phyloP scores from a whole-genome alignment of 2,329 filamentous ascomycete species.

The Colletotrichum coccodes region DNA sequence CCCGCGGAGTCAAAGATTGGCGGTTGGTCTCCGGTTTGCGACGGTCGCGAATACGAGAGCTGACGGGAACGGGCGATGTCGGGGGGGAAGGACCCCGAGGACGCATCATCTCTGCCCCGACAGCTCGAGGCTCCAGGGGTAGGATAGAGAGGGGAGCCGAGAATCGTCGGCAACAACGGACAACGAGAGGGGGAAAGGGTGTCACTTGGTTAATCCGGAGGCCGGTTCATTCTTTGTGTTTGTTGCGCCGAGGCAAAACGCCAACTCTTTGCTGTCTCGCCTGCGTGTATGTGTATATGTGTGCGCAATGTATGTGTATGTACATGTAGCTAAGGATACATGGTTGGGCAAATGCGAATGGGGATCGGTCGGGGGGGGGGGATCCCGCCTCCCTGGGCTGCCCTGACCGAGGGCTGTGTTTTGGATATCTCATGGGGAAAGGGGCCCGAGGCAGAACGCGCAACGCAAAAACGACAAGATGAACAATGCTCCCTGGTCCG shows the following conservation, averaged over 20 bases:
- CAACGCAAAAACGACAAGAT: neutral
- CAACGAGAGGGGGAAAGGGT: too few relatives aligned
- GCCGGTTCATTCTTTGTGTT: too few relatives aligned
- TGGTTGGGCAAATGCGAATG: neutral
- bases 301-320: neutral
- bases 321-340: neutral
- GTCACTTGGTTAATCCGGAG: too few relatives aligned
- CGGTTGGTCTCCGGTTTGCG: neutral
- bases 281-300: neutral
- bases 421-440: conserved; percentile 14
- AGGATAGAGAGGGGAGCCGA: too few relatives aligned
- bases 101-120: too few relatives aligned
- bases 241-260: neutral
- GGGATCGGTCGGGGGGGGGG: neutral
- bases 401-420: neutral
- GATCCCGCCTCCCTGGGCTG: too few relatives aligned
- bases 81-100: too few relatives aligned
- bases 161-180: too few relatives aligned
- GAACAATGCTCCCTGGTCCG: neutral
- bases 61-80: too few relatives aligned
- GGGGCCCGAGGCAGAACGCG: neutral
- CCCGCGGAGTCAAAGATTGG: too few relatives aligned
- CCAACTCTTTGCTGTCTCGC: neutral
- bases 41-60: neutral
- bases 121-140: too few relatives aligned